Evolutionary conservation across 1,284 basidiomycete genomes (phyloP).

Genomic region (Termitomyces sp.): DNA sequence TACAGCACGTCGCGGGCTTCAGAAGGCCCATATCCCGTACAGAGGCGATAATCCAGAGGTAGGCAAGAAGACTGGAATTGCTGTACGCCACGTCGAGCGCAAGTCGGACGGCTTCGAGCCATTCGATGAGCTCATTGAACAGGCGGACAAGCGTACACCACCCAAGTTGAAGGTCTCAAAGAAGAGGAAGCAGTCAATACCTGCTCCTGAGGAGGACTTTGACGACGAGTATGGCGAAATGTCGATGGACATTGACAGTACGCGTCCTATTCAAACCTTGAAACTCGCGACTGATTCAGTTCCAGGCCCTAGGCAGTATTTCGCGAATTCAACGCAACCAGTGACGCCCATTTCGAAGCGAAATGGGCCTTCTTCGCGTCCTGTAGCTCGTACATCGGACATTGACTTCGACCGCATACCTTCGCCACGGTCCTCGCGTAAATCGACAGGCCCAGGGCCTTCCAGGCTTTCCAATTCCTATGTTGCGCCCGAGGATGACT

Average conservation of each 20-base stretch:
- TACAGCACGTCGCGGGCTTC: conserved; percentile 31
- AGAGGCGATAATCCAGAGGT: conserved; percentile 67
- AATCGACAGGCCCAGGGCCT: conserved; percentile 37
- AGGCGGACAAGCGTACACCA: conserved; percentile 62
- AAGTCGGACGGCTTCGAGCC: conserved; percentile 84
- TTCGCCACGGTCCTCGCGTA: conserved; percentile 48
- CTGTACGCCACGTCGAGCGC: conserved; percentile 60
- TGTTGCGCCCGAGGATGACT: conserved; percentile 27
- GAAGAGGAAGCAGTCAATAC: conserved; percentile 39
- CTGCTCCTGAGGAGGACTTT: conserved; percentile 30
- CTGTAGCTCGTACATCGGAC: conserved; percentile 47
- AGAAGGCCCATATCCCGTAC: conserved; percentile 67
- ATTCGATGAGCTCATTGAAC: conserved; percentile 69
- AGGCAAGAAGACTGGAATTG: conserved; percentile 73
- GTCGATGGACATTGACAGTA: conserved; percentile 66
- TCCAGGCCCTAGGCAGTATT: conserved; percentile 50
- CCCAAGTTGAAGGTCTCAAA: conserved; percentile 42
- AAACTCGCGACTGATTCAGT: background rate
- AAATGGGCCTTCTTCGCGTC: conserved; percentile 46
- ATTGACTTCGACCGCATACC: conserved; percentile 66
- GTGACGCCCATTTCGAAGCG: conserved; percentile 45
- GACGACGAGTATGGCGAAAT: conserved; percentile 65
- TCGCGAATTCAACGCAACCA: conserved; percentile 44
- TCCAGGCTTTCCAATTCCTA: conserved; percentile 42
- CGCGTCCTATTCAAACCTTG: conserved; percentile 9